These are phyloP conservation scores for Ricinus communis DNA, from an alignment of 345 rosid species.

Conservation along the genomic window DNA sequence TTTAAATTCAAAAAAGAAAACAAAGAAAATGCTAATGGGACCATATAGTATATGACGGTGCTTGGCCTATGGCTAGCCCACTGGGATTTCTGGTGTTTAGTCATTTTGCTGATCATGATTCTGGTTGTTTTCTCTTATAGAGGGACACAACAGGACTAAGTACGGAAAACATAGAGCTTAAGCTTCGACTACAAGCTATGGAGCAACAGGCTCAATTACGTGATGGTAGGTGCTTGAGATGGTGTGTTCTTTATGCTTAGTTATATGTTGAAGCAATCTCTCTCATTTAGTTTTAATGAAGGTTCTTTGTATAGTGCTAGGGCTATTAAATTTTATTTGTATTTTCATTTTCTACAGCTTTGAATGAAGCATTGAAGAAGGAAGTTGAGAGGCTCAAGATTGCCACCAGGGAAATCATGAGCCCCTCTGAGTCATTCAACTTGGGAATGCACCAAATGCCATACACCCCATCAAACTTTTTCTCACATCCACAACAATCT, in stretches of 20 bases:
- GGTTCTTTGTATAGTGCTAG: neutral
- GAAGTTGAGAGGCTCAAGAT: slow-evolving; percentile 85
- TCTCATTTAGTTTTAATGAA: neutral
- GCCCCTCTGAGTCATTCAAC: slow-evolving; percentile 58
- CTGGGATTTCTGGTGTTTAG: neutral
- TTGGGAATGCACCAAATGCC: slow-evolving; percentile 67
- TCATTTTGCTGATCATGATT: neutral
- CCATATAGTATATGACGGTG: neutral
- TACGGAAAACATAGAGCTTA: slow-evolving; percentile 86
- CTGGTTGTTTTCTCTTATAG: slow-evolving; percentile 43
- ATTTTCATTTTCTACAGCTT: slow-evolving; percentile 38
- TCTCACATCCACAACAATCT: slow-evolving; percentile 45
- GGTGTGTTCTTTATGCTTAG: too few species aligned
- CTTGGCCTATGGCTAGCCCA: neutral
- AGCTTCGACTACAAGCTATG: slow-evolving; percentile 86
- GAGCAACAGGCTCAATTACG: slow-evolving; percentile 87
- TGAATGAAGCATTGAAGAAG: slow-evolving; percentile 80
- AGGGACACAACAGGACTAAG: slow-evolving; percentile 80
- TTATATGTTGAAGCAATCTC: neutral
- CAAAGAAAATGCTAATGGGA: neutral
- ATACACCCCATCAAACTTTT: slow-evolving; percentile 46
- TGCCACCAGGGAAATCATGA: slow-evolving; percentile 69
- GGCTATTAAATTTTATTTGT: neutral
- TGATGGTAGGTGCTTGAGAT: slow-evolving; percentile 49
- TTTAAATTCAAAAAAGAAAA: too few species aligned